A percentile compares a stretch with the other conserved stretches of the same genome.
These are phyloP conservation scores for Macadamia integrifolia DNA, from an alignment of 164 flowering plant species.

Conservation along the genomic window DNA sequence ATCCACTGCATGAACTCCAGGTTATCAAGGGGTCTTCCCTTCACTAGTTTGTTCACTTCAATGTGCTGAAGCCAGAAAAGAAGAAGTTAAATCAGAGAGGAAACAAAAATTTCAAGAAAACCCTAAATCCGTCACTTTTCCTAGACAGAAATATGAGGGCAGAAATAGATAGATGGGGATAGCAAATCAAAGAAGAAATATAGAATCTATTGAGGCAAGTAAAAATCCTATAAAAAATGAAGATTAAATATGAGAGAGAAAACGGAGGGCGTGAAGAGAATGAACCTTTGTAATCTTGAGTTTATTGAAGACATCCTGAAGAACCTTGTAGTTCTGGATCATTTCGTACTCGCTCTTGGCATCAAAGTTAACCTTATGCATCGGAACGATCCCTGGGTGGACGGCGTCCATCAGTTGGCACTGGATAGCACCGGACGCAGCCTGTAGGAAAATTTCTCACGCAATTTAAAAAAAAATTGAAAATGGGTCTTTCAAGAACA, in stretches of 20 bases:
- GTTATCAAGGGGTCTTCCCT: conserved; percentile 94
- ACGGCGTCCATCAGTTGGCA: conserved; percentile 15
- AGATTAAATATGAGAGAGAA: not conserved
- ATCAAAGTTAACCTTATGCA: conserved; percentile 15
- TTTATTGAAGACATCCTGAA: conserved; percentile 51
- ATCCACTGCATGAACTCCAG: conserved; percentile 99
- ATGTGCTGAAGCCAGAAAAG: conserved; percentile 48
- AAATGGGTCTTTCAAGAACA: not conserved
- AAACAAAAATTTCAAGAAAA: not conserved
- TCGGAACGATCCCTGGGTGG: conserved; percentile 14
- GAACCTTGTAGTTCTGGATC: conserved; percentile 14
- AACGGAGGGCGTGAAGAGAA: not conserved
- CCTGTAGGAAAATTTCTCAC: conserved; percentile 4
- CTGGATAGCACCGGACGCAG: conserved; percentile 13
- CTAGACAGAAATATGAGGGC: not conserved
- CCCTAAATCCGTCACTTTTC: too few species aligned
- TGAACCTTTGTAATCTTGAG: conserved; percentile 18
- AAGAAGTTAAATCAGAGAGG: not conserved
- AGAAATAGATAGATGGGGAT: not conserved
- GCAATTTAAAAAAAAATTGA: not conserved
- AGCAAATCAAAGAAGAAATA: not conserved
- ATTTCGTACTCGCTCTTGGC: conserved; percentile 12
- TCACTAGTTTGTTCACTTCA: conserved; percentile 86
- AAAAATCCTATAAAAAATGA: not conserved
- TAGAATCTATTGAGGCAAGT: not conserved